Evolutionary conservation across 495 filamentous ascomycete genomes (phyloP).

Genomic region (Penicillium macrosclerotiorum): DNA sequence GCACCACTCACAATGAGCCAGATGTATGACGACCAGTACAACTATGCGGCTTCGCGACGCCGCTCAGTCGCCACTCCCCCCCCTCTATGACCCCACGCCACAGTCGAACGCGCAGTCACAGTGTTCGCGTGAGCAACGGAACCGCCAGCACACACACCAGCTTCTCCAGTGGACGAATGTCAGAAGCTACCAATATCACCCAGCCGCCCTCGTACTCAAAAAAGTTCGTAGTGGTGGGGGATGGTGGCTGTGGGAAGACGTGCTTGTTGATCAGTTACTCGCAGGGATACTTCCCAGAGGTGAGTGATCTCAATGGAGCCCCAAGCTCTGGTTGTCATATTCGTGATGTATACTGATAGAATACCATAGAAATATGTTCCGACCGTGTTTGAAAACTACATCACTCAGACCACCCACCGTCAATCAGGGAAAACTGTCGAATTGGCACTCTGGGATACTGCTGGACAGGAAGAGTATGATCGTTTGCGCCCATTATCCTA

Average conservation of each 20-base stretch:
- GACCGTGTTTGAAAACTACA: conserved; percentile 99
- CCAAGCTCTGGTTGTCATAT: no score
- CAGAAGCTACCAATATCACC: conserved; percentile 79
- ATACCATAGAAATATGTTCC: conserved; percentile 90
- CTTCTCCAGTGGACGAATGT: conserved; percentile 63
- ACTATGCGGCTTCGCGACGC: conserved; percentile 49
- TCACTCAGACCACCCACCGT: conserved; percentile 88
- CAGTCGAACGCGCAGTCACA: conserved; percentile 55
- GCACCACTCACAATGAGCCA: conserved; percentile 34
- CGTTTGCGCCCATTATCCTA: conserved; percentile 93
- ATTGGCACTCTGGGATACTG: conserved; percentile 96
- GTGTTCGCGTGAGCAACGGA: conserved; percentile 68
- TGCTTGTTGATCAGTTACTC: conserved; percentile 97
- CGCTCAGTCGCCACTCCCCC: conserved; percentile 48
- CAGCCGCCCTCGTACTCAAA: conserved; percentile 91
- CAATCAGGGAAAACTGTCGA: conserved; percentile 89
- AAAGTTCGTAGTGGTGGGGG: conserved; percentile 97
- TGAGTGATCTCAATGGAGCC: no score
- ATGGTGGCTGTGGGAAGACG: conserved; percentile 98
- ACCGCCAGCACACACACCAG: conserved; percentile 78
- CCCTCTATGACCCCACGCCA: conserved; percentile 47
- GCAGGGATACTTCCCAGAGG: conserved; percentile 98
- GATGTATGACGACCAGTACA: conserved; percentile 50
- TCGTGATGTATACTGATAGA: no score
- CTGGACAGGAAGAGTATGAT: conserved; percentile 98